A percentile compares a stretch with the other conserved stretches of the same genome.
phyloP scores from a whole-genome alignment of 768 basidiomycete genomes.

The Hericium rajendrae region DNA sequence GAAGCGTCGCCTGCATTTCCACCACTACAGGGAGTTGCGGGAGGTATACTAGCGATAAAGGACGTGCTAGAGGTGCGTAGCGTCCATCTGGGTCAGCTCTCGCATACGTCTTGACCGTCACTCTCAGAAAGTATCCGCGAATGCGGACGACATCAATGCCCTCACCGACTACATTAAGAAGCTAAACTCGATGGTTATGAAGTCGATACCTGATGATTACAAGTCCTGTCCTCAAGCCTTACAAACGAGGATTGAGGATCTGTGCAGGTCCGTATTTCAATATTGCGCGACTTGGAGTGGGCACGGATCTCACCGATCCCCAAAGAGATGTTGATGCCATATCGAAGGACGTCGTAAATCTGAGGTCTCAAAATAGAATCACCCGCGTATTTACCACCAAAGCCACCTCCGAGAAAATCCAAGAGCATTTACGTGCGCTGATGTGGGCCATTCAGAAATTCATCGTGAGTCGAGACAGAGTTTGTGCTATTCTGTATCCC shows the following conservation, averaged over 20 bases:
- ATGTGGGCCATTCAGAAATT: not conserved
- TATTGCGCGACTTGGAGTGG: not conserved
- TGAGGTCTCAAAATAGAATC: not conserved
- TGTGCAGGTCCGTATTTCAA: not conserved
- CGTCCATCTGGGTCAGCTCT: not conserved
- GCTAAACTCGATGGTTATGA: not conserved
- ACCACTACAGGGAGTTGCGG: not conserved
- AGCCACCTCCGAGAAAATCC: not conserved
- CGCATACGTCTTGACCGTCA: not conserved
- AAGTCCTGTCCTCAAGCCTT: not conserved
- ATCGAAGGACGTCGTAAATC: not conserved
- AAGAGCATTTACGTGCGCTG: not conserved
- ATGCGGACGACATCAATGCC: not conserved
- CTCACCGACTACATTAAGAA: not conserved
- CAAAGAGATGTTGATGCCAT: not conserved
- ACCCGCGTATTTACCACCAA: not conserved
- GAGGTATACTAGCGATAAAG: not conserved
- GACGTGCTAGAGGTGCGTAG: not conserved
- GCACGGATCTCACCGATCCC: not conserved
- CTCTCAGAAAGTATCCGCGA: not conserved
- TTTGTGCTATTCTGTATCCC: not conserved
- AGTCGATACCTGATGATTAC: not conserved
- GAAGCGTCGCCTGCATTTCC: not conserved
- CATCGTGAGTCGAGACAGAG: not conserved
- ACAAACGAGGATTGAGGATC: no score